Evolutionary conservation across 1,139 yeast species (phyloP).

Genomic region (Kurtzmaniella quercitrusa): DNA sequence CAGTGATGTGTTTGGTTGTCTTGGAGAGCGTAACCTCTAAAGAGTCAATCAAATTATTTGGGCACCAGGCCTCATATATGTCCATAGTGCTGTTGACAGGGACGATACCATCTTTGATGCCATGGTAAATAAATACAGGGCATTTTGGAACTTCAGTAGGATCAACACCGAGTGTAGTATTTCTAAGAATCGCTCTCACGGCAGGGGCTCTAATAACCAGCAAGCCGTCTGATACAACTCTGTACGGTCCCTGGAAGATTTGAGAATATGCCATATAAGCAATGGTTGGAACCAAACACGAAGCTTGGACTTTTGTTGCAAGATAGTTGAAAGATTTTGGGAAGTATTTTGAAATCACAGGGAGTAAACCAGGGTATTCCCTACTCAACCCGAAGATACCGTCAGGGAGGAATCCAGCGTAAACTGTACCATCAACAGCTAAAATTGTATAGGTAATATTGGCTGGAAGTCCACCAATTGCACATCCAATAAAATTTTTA

Average conservation of each 20-base stretch:
- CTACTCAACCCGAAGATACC: conserved; percentile 23
- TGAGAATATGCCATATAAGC: conserved; percentile 3
- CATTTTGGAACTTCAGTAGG: conserved; percentile 13
- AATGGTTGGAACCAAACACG: conserved; percentile 2
- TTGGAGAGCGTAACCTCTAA: conserved; percentile 13
- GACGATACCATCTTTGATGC: conserved; percentile 15
- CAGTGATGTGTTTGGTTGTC: conserved; percentile 12
- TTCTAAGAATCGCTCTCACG: conserved; percentile 9
- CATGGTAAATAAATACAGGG: conserved; percentile 19
- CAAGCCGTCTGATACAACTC: neutral
- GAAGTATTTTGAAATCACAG: neutral
- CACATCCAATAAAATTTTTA: conserved; percentile 23
- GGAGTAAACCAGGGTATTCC: conserved; percentile 21
- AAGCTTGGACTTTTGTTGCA: neutral
- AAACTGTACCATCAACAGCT: conserved; percentile 20
- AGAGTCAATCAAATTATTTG: conserved; percentile 12
- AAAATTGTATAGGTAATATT: conserved; percentile 18
- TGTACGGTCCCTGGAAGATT: conserved; percentile 3
- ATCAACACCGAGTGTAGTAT: conserved; percentile 9
- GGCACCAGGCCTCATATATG: conserved; percentile 15
- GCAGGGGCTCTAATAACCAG: conserved; percentile 8
- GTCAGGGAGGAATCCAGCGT: conserved; percentile 24
- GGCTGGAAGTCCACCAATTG: conserved; percentile 30
- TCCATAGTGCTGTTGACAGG: conserved; percentile 12
- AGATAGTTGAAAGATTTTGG: neutral